Base-by-base conservation (phyloP, 108 stramenopile genomes). In the Cyclotella atomus region DNA sequence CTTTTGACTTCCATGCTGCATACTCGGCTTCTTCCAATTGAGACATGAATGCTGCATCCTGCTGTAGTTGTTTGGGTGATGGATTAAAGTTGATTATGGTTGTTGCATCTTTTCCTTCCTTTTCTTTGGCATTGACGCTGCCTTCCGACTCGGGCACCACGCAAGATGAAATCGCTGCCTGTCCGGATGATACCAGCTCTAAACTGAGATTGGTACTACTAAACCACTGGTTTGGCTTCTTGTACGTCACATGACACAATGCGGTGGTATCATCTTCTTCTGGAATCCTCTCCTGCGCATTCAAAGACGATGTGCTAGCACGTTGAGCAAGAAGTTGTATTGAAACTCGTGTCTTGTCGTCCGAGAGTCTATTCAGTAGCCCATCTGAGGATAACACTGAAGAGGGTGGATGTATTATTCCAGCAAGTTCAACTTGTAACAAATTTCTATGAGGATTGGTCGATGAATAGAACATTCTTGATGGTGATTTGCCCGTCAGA, bases 31-130 rank as follows among this genome's bases (percentile, higher is more conserved):
- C 34, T 33, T 71, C 77, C 71, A 94, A 77, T 59, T 73, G 59
- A 19, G 90, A 85, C 3, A 90, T 33, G 38, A 91, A 94, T 21
- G 82, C 77, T 21, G 77, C 74, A 76, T 94, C 91, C 5, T 65
- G 27, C 46, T 83, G 78, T 16, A 91, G 67, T 62, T 90, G 85
- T 17, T 79, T 57, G 2, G 87, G 54, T 16, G 81, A 76, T 44
- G 91, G 85, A 46, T 84, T 78, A 27, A 79, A 73, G 47, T 94
- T 86, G 0, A 74, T 65, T 27, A 50, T 56, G n/a, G 19, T 59
- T 14, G 83, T 59, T 66, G 72, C 3, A 75, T 76, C 4, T 49
- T n/a, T n/a, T n/a, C n/a, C n/a, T n/a, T n/a, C n/a, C n/a, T n/a
- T n/a, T n/a, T n/a, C n/a, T n/a, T n/a, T n/a, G n/a, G n/a, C n/a